phyloP scores from a whole-genome alignment of 1,284 basidiomycete genomes.

The Peniophora sp. region DNA sequence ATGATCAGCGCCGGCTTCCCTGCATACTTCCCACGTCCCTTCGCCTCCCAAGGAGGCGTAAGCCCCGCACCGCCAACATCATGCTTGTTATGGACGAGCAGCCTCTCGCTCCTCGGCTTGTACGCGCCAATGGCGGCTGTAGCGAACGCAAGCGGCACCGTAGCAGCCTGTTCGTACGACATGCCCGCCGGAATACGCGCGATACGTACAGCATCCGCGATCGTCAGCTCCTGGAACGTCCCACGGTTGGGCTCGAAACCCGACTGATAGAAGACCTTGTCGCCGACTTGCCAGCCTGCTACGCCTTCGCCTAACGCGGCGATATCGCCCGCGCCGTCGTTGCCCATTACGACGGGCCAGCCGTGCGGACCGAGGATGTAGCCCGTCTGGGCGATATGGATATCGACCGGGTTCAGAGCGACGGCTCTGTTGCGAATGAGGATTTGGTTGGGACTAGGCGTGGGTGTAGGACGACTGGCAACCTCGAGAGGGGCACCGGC shows the following conservation, averaged over 20 bases:
- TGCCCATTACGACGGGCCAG: conserved; percentile 36
- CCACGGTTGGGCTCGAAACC: conserved; percentile 10
- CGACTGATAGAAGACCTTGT: conserved; percentile 28
- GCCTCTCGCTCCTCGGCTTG: neutral
- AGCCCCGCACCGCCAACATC: neutral
- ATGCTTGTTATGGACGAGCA: conserved; percentile 7
- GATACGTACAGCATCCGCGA: conserved; percentile 20
- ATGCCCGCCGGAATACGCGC: conserved; percentile 21
- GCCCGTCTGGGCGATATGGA: conserved; percentile 24
- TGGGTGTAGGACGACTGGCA: conserved; percentile 11
- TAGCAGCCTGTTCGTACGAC: conserved; percentile 22
- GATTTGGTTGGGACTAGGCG: conserved; percentile 28
- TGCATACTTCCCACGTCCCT: conserved; percentile 18
- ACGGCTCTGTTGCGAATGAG: conserved; percentile 31
- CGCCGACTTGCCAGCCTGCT: conserved; percentile 26
- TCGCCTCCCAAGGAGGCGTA: conserved; percentile 14
- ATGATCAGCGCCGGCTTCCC: conserved; percentile 24
- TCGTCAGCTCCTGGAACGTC: conserved; percentile 26
- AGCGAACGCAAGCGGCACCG: conserved; percentile 20
- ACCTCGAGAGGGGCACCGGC: conserved; percentile 17
- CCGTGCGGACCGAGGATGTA: conserved; percentile 19
- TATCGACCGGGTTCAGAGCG: conserved; percentile 35
- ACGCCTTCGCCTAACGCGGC: conserved; percentile 30
- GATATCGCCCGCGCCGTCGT: conserved; percentile 34
- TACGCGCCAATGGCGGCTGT: conserved; percentile 22